Evolutionary conservation across 2,329 filamentous ascomycete genomes (phyloP).

Genomic region (Colletotrichum acutatum): DNA sequence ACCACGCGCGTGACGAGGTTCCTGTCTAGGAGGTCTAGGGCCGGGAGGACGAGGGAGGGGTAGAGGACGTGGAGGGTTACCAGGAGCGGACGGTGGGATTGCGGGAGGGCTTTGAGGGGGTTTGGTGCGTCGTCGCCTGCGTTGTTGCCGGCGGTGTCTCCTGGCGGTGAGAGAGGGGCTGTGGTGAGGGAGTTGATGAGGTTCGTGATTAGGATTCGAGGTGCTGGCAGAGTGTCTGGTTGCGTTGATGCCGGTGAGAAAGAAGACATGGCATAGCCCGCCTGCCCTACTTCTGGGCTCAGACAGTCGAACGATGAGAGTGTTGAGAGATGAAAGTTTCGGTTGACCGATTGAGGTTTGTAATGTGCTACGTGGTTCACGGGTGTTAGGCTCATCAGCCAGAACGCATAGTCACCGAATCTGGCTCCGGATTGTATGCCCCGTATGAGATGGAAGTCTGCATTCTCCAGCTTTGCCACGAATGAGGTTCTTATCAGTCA

Average conservation of each 20-base stretch:
- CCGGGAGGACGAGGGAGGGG: constrained; percentile 82
- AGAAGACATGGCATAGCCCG: background rate
- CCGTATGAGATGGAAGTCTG: background rate
- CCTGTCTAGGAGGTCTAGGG: constrained; percentile 88
- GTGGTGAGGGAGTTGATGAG: constrained; percentile 56
- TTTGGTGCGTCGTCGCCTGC: constrained; percentile 34
- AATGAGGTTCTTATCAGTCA: background rate
- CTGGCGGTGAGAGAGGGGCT: constrained; percentile 39
- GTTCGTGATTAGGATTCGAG: constrained; percentile 58
- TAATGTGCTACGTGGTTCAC: background rate
- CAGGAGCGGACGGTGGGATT: constrained; percentile 66
- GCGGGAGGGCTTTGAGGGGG: constrained; percentile 44
- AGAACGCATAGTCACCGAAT: background rate
- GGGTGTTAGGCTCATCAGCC: background rate
- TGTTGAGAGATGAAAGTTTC: background rate
- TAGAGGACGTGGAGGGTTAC: constrained; percentile 87
- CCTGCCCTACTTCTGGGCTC: background rate
- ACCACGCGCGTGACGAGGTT: constrained; percentile 72
- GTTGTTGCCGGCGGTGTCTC: background rate
- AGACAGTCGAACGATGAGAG: background rate
- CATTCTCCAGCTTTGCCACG: background rate
- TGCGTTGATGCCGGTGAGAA: background rate
- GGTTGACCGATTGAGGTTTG: background rate
- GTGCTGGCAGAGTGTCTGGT: constrained; percentile 45
- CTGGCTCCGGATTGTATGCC: background rate